Evolutionary conservation across 768 basidiomycete genomes (phyloP).

Genomic region (Collybiopsis luxurians): DNA sequence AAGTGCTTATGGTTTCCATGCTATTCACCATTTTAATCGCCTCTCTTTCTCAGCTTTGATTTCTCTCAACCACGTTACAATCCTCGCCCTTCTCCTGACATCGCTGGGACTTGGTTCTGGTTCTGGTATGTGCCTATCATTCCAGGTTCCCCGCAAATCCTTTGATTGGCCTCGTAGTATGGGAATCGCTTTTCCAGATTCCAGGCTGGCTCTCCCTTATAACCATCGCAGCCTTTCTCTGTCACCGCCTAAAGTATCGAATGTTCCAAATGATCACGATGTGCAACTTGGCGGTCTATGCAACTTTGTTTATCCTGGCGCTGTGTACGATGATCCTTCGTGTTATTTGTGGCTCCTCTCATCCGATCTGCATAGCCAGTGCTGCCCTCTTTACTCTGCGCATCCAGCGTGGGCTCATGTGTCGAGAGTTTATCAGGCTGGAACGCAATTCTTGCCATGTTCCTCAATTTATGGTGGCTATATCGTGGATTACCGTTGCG

Average conservation of each 20-base stretch:
- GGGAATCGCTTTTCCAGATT: constrained; percentile 14
- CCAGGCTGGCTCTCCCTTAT: constrained; percentile 16
- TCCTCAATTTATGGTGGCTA: constrained; percentile 20
- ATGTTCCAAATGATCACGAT: constrained; percentile 10
- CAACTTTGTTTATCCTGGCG: constrained; percentile 3
- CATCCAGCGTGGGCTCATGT: constrained; percentile 23
- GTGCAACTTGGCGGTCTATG: constrained; percentile 10
- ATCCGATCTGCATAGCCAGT: constrained; percentile 11
- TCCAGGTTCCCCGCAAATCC: background rate
- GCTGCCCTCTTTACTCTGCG: constrained; percentile 23
- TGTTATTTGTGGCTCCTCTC: background rate
- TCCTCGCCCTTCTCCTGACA: background rate
- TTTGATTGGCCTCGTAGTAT: constrained; percentile 8
- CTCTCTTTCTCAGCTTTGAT: background rate
- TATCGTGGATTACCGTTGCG: constrained; percentile 25
- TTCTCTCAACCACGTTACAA: background rate
- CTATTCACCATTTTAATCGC: background rate
- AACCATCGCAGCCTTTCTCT: constrained; percentile 11
- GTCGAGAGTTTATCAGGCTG: constrained; percentile 24
- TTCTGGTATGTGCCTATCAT: constrained; percentile 5
- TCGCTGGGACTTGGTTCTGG: constrained; percentile 9
- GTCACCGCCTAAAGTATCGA: constrained; percentile 15
- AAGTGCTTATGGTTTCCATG: background rate
- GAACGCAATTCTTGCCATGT: constrained; percentile 16
- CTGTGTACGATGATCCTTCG: constrained; percentile 6